A percentile compares a stretch with the other conserved stretches of the same genome.
These are phyloP conservation scores for Aureobasidium melanogenum DNA, from an alignment of 2,329 filamentous ascomycete species.

Conservation along the genomic window DNA sequence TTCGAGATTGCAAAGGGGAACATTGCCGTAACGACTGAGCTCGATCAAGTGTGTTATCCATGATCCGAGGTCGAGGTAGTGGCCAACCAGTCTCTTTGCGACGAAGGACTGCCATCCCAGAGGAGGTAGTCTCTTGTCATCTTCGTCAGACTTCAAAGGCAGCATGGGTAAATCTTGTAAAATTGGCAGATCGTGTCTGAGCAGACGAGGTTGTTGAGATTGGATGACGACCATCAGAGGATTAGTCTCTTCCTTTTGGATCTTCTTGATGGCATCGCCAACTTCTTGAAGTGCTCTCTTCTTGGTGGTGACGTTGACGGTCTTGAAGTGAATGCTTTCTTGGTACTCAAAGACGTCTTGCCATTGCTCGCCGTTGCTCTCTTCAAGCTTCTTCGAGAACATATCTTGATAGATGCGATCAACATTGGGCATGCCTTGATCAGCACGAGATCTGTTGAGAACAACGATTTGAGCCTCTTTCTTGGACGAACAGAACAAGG, in stretches of 20 bases:
- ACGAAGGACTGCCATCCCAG: slow-evolving; percentile 90
- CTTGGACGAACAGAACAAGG: slow-evolving; percentile 76
- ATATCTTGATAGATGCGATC: slow-evolving; percentile 79
- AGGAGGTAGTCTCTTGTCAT: slow-evolving; percentile 80
- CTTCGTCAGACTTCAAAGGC: slow-evolving; percentile 68
- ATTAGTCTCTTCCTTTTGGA: slow-evolving; percentile 72
- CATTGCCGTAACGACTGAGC: slow-evolving; percentile 82
- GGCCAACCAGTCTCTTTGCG: slow-evolving; percentile 73
- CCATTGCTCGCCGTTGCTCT: slow-evolving; percentile 61
- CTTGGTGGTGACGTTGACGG: slow-evolving; percentile 77
- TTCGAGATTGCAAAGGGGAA: slow-evolving; percentile 92
- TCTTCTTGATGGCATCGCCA: slow-evolving; percentile 78
- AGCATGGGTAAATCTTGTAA: slow-evolving; percentile 79
- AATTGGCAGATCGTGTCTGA: slow-evolving; percentile 77
- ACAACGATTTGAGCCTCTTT: slow-evolving; percentile 79
- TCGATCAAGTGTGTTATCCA: slow-evolving; percentile 87
- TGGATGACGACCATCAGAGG: slow-evolving; percentile 83
- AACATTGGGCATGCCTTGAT: slow-evolving; percentile 81
- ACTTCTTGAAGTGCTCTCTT: slow-evolving; percentile 85
- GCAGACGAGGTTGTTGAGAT: slow-evolving; percentile 70
- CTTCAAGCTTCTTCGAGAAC: slow-evolving; percentile 55
- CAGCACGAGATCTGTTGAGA: slow-evolving; percentile 72
- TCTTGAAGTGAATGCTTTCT: slow-evolving; percentile 75
- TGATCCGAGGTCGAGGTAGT: slow-evolving; percentile 85
- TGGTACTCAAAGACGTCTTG: slow-evolving; percentile 81